These are phyloP conservation scores for Mucor circinelloides DNA, from an alignment of 371 early-diverging fungal genomes.

Conservation along the genomic window DNA sequence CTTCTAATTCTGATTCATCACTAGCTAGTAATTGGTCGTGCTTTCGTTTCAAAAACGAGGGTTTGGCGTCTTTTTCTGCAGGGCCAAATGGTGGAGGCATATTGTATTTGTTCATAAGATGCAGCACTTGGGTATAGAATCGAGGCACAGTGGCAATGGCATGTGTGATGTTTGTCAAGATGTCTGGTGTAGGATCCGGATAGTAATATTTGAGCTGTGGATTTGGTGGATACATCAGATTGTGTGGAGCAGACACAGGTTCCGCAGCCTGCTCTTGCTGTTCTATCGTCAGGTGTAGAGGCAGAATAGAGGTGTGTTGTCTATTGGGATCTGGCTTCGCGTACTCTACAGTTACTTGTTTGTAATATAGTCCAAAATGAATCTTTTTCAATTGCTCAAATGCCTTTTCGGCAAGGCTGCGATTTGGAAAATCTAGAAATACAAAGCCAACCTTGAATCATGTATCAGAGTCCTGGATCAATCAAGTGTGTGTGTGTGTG, in stretches of 20 bases:
- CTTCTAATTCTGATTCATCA: constrained; percentile 65
- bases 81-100: constrained; percentile 67
- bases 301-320: background rate
- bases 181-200: constrained; percentile 59
- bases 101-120: constrained; percentile 76
- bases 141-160: constrained; percentile 58
- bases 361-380: constrained; percentile 36
- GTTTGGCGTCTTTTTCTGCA: constrained; percentile 29
- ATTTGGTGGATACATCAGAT: constrained; percentile 44
- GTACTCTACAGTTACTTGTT: constrained; percentile 45
- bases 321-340: constrained; percentile 44
- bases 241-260: constrained; percentile 13
- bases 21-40: constrained; percentile 48
- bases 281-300: constrained; percentile 1
- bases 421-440: constrained; percentile 54
- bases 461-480: background rate
- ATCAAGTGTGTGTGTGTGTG: background rate
- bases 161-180: constrained; percentile 50
- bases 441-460: constrained; percentile 41
- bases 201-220: constrained; percentile 56
- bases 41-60: constrained; percentile 37
- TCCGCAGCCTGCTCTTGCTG: constrained; percentile 18
- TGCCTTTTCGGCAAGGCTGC: constrained; percentile 34
- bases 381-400: constrained; percentile 29
- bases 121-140: constrained; percentile 67